Evolutionary conservation across 768 basidiomycete genomes (phyloP).

Genomic region (Tephrocybe sp.): DNA sequence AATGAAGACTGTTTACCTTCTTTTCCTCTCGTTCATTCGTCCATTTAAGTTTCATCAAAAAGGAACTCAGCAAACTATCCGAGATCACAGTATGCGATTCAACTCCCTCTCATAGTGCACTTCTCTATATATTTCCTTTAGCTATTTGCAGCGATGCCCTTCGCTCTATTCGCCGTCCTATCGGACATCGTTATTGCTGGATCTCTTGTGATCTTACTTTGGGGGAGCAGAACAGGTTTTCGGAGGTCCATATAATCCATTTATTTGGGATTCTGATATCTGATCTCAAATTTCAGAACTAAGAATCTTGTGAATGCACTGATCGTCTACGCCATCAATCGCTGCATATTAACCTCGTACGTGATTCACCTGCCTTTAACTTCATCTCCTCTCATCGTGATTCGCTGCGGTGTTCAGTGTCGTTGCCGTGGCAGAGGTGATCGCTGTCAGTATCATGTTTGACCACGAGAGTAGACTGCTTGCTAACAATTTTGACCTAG

Average conservation of each 20-base stretch:
- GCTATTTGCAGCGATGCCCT: constrained; percentile 40
- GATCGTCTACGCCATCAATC: constrained; percentile 49
- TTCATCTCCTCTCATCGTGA: background rate
- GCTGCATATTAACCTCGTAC: constrained; percentile 46
- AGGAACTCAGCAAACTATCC: constrained; percentile 27
- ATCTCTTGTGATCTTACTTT: constrained; percentile 38
- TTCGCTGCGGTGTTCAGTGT: constrained; percentile 14
- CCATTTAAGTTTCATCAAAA: constrained; percentile 32
- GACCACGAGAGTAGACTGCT: background rate
- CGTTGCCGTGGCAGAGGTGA: constrained; percentile 36
- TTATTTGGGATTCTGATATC: background rate
- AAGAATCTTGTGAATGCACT: constrained; percentile 38
- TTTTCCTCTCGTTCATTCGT: background rate
- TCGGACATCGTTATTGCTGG: constrained; percentile 43
- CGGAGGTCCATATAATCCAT: constrained; percentile 21
- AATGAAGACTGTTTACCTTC: background rate
- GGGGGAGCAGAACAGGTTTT: constrained; percentile 36
- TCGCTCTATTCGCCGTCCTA: constrained; percentile 41
- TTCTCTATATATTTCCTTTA: constrained; percentile 8
- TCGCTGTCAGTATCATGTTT: constrained; percentile 25
- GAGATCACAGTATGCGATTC: constrained; percentile 30
- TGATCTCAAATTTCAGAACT: constrained; percentile 27
- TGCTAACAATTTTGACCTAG: constrained; percentile 6
- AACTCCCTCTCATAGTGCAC: background rate
- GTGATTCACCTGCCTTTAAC: constrained; percentile 9